These are phyloP conservation scores for Dendrobium catenatum DNA, from an alignment of 106 monocot species.

Conservation along the genomic window DNA sequence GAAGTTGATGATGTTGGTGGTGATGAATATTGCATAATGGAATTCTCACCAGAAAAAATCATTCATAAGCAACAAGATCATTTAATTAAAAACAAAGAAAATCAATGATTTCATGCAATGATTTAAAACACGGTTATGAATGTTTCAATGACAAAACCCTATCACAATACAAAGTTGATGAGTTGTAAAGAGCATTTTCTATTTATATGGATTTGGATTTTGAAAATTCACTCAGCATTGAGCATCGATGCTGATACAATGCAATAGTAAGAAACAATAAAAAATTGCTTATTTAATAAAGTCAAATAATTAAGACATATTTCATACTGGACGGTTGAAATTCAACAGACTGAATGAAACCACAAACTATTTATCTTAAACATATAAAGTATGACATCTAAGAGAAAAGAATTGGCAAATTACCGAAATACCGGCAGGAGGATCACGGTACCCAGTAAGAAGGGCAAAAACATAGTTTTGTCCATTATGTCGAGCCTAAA, in stretches of 20 bases:
- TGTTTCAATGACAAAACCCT: not conserved
- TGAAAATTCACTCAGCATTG: no score
- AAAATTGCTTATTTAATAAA: not conserved
- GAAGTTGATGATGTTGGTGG: not conserved
- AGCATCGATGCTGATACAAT: not conserved
- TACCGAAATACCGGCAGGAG: constrained; percentile 85
- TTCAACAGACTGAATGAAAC: not conserved
- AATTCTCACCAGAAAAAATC: not conserved
- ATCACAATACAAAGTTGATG: not conserved
- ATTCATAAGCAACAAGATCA: not conserved
- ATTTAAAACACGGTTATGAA: not conserved
- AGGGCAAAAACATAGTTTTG: constrained; percentile 91
- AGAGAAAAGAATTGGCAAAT: constrained; percentile 10
- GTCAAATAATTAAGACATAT: not conserved
- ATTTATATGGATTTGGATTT: no score
- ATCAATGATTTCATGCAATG: not conserved
- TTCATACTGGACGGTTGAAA: not conserved
- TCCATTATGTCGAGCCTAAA: constrained; percentile 82
- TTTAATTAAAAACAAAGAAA: not conserved
- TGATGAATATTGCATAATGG: not conserved
- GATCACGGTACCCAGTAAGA: constrained; percentile 90
- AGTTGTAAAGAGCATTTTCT: not conserved
- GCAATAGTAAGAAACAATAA: not conserved
- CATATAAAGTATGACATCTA: constrained; percentile 15
- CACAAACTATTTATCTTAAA: not conserved